These are phyloP conservation scores for Pichia sp. DNA, from an alignment of 1,139 yeast species.

Conservation along the genomic window DNA sequence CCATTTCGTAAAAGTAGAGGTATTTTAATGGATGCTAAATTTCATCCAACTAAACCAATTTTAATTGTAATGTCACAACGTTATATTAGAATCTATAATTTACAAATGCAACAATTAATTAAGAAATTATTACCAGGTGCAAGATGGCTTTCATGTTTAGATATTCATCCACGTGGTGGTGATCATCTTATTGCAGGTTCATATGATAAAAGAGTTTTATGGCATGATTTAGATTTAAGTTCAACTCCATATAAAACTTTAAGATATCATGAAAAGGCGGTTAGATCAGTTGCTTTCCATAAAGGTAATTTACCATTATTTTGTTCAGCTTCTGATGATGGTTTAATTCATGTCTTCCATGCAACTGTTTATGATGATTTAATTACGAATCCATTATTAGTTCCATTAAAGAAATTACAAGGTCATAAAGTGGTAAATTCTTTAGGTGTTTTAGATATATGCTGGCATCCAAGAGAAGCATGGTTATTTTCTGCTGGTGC, in stretches of 20 bases:
- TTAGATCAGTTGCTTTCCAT: slow-evolving; percentile 82
- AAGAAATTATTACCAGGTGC: slow-evolving; percentile 94
- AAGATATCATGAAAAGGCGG: slow-evolving; percentile 93
- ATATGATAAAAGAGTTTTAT: slow-evolving; percentile 87
- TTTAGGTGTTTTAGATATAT: slow-evolving; percentile 82
- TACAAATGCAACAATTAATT: slow-evolving; percentile 75
- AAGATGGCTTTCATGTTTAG: slow-evolving; percentile 86
- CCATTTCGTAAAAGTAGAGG: slow-evolving; percentile 95
- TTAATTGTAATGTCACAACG: slow-evolving; percentile 92
- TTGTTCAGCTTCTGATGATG: slow-evolving; percentile 97
- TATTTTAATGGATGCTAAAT: slow-evolving; percentile 88
- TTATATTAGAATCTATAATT: slow-evolving; percentile 82
- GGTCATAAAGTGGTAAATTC: slow-evolving; percentile 83
- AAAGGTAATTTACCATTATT: slow-evolving; percentile 80
- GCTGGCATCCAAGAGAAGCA: slow-evolving; percentile 98
- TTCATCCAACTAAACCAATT: slow-evolving; percentile 96
- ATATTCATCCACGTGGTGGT: slow-evolving; percentile 87
- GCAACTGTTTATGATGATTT: slow-evolving; percentile 94
- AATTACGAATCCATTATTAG: slow-evolving; percentile 92
- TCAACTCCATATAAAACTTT: slow-evolving; percentile 91
- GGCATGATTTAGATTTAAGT: slow-evolving; percentile 94
- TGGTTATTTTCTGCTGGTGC: slow-evolving; percentile 99
- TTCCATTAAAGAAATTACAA: slow-evolving; percentile 87
- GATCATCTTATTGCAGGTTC: slow-evolving; percentile 91
- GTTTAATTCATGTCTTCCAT: slow-evolving; percentile 88